Percentiles rank a stretch among this genome's conserved stretches.
phyloP scores from a whole-genome alignment of 2,329 filamentous ascomycete genomes.

The Penicillium sp. region DNA sequence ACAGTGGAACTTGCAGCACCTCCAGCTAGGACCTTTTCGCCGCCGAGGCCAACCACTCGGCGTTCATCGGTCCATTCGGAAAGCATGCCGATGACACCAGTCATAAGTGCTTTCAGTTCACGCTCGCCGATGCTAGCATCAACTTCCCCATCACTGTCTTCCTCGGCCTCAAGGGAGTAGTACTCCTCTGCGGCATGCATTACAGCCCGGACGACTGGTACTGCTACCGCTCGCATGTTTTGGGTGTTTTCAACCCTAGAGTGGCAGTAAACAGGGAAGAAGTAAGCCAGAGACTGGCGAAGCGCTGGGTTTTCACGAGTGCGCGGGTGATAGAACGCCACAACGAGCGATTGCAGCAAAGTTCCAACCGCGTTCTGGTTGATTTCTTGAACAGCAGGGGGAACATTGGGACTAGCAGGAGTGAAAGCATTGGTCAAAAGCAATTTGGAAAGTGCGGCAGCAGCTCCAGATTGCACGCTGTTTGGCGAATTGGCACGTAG shows the following conservation, averaged over 20 bases:
- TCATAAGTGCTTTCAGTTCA: constrained; percentile 56
- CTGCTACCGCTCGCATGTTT: constrained; percentile 72
- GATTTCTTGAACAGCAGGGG: constrained; percentile 41
- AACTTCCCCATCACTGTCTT: constrained; percentile 72
- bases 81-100: constrained; percentile 75
- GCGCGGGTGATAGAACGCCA: constrained; percentile 87
- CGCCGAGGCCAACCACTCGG: constrained; percentile 66
- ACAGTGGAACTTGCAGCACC: constrained; percentile 57
- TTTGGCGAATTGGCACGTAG: constrained; percentile 70
- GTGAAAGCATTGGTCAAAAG: constrained; percentile 75
- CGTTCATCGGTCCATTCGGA: constrained; percentile 95
- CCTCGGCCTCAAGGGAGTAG: constrained; percentile 71
- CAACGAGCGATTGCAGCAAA: constrained; percentile 79
- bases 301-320: constrained; percentile 78
- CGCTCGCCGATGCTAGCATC: constrained; percentile 74
- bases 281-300: constrained; percentile 86
- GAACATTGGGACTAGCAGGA: constrained; percentile 55
- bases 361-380: constrained; percentile 64
- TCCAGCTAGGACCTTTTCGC: constrained; percentile 47
- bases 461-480: constrained; percentile 78
- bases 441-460: constrained; percentile 80
- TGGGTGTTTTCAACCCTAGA: constrained; percentile 79
- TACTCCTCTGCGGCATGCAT: constrained; percentile 60
- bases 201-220: constrained; percentile 73
- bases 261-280: constrained; percentile 92